Percentiles rank a stretch among this genome's conserved stretches.
Conservation (phyloP, 2,329 filamentous ascomycete genomes). For the Colletotrichum limetticola region DNA sequence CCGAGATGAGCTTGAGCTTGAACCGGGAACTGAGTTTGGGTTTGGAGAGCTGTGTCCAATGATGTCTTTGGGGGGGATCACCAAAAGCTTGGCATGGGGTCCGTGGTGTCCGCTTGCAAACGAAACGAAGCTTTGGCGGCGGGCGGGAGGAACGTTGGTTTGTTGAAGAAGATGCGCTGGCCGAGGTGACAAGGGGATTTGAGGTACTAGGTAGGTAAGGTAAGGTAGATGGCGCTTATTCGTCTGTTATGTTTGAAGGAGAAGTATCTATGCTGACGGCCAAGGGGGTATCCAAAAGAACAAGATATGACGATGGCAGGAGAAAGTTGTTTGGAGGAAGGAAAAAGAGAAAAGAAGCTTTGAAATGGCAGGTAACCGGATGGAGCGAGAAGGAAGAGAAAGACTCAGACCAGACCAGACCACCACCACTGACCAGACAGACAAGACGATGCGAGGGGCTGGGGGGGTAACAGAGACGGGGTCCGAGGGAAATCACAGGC, state of each 20-base stretch:
- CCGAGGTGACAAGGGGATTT: no score
- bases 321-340: not conserved
- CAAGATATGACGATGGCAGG: no score
- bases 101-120: not conserved
- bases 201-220: no score
- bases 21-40: not conserved
- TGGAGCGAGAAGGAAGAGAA: not conserved
- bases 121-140: not conserved
- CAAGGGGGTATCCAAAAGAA: not conserved
- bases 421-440: not conserved
- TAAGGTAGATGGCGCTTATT: not conserved
- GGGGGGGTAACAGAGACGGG: not conserved
- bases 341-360: not conserved
- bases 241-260: not conserved
- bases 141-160: not conserved
- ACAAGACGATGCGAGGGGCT: not conserved
- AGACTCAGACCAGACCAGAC: no score
- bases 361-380: not conserved
- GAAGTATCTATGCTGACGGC: no score
- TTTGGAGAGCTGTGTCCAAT: conserved; percentile 21
- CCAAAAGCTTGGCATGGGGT: conserved; percentile 8
- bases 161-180: not conserved
- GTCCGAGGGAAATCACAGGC: not conserved
- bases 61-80: conserved; percentile 9
- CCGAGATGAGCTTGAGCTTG: no score